Percentiles rank a stretch among this genome's conserved stretches.
These are phyloP conservation scores for Allantophomopsis lycopodina DNA, from an alignment of 2,329 filamentous ascomycete genomes.

Conservation along the genomic window DNA sequence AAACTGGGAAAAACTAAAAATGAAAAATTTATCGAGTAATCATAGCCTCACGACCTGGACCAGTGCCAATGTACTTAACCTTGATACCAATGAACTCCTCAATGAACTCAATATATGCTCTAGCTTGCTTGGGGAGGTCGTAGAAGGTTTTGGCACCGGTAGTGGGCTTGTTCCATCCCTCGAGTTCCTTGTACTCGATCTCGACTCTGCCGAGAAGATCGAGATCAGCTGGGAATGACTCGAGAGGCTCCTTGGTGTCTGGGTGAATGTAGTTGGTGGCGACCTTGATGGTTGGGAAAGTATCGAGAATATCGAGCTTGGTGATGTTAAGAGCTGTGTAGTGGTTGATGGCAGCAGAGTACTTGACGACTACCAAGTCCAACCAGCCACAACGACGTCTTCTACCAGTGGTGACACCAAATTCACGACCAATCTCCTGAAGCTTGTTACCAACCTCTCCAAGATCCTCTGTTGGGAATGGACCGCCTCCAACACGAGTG, in stretches of 20 bases:
- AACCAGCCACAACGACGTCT: slow-evolving; percentile 45
- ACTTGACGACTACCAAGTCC: slow-evolving; percentile 48
- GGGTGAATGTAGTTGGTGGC: slow-evolving; percentile 53
- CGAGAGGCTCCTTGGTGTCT: slow-evolving; percentile 30
- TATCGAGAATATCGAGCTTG: slow-evolving; percentile 58
- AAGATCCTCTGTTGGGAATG: slow-evolving; percentile 51
- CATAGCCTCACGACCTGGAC: slow-evolving; percentile 51
- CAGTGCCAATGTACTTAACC: slow-evolving; percentile 53
- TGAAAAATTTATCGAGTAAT: slow-evolving; percentile 19
- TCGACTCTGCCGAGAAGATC: slow-evolving; percentile 41
- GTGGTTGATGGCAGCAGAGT: slow-evolving; percentile 27
- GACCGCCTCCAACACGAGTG: slow-evolving; percentile 43
- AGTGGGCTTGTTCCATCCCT: slow-evolving; percentile 56
- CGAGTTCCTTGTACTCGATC: slow-evolving; percentile 53
- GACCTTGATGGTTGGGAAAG: slow-evolving; percentile 61
- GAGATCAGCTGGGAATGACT: slow-evolving; percentile 52
- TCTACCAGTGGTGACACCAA: slow-evolving; percentile 34
- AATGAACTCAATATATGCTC: slow-evolving; percentile 53
- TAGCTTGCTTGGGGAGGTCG: slow-evolving; percentile 49
- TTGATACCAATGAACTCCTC: slow-evolving; percentile 50
- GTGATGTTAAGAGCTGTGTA: slow-evolving; percentile 41
- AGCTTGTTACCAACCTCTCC: slow-evolving; percentile 29
- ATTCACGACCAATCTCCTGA: slow-evolving; percentile 31
- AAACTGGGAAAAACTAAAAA: too few relatives aligned
- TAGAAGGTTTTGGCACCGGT: slow-evolving; percentile 40